phyloP scores from a whole-genome alignment of 805 yeast species.

The Kodamaea neixiangensis region DNA sequence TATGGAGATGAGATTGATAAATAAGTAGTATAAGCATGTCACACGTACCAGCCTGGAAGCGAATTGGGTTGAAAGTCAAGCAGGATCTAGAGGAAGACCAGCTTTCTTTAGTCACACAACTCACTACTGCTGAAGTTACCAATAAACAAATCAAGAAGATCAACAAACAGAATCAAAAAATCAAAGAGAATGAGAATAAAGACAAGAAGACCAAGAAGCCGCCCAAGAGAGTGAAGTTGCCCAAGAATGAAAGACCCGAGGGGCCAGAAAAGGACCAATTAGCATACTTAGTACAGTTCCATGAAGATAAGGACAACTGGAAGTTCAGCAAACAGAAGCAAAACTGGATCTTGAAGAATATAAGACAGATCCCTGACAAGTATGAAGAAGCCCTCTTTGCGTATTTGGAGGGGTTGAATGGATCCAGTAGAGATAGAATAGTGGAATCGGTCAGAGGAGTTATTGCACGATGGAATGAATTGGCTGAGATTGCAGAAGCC shows the following conservation, averaged over 20 bases:
- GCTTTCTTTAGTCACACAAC: constrained; percentile 44
- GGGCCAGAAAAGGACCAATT: constrained; percentile 81
- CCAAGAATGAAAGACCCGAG: constrained; percentile 65
- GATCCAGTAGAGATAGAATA: constrained; percentile 65
- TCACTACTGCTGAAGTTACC: constrained; percentile 44
- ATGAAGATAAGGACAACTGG: constrained; percentile 62
- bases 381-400: constrained; percentile 52
- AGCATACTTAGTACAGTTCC: constrained; percentile 59
- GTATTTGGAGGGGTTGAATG: constrained; percentile 66
- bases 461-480: constrained; percentile 57
- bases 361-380: constrained; percentile 50
- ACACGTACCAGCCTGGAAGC: constrained; percentile 79
- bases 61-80: constrained; percentile 67
- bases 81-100: constrained; percentile 48
- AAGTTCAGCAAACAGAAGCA: constrained; percentile 86
- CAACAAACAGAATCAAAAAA: constrained; percentile 32
- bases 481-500: constrained; percentile 43
- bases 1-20: background rate
- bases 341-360: constrained; percentile 76
- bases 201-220: constrained; percentile 46
- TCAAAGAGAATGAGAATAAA: constrained; percentile 17
- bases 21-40: background rate
- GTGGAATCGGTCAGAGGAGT: constrained; percentile 49
- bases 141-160: constrained; percentile 45
- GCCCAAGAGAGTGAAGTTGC: constrained; percentile 68